These are phyloP conservation scores for Stagonosporopsis vannaccii DNA, from an alignment of 2,329 filamentous ascomycete genomes.

Conservation along the genomic window DNA sequence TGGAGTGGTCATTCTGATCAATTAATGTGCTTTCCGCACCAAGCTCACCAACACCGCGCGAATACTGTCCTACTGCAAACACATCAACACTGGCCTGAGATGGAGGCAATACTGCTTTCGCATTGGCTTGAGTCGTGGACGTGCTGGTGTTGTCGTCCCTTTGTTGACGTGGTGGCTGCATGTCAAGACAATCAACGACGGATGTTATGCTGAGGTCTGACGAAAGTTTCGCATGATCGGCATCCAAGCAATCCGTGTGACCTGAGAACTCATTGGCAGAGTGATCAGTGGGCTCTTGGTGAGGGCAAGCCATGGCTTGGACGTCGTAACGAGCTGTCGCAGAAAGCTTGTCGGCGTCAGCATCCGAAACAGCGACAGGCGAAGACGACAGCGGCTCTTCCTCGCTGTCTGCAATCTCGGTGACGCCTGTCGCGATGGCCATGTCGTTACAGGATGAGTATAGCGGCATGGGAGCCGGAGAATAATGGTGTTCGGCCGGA, in stretches of 20 bases:
- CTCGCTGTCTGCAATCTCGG: slow-evolving; percentile 45
- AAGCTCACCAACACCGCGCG: background rate
- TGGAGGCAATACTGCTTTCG: background rate
- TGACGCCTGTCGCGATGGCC: slow-evolving; percentile 26
- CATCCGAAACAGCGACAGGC: slow-evolving; percentile 24
- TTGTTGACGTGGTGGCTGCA: slow-evolving; percentile 10
- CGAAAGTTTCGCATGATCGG: slow-evolving; percentile 22
- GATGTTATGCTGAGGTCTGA: slow-evolving; percentile 13
- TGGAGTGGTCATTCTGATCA: background rate
- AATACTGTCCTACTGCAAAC: background rate
- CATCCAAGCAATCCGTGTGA: slow-evolving; percentile 19
- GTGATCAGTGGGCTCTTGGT: slow-evolving; percentile 23
- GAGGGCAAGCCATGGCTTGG: slow-evolving; percentile 26
- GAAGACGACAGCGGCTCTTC: slow-evolving; percentile 44
- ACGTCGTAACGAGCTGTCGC: slow-evolving; percentile 28
- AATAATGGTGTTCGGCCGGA: slow-evolving; percentile 9
- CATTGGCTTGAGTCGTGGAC: background rate
- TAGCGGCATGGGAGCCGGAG: slow-evolving; percentile 1
- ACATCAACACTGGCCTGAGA: background rate
- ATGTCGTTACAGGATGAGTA: slow-evolving; percentile 27
- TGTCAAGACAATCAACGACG: slow-evolving; percentile 17
- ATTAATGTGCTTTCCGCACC: background rate
- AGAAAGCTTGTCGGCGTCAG: slow-evolving; percentile 32
- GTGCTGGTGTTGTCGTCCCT: background rate
- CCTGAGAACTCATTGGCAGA: slow-evolving; percentile 18